Evolutionary conservation across 345 rosid species (phyloP), one percentile per base, ranked within the genome.

Genomic region (Eutrema japonicum): DNA sequence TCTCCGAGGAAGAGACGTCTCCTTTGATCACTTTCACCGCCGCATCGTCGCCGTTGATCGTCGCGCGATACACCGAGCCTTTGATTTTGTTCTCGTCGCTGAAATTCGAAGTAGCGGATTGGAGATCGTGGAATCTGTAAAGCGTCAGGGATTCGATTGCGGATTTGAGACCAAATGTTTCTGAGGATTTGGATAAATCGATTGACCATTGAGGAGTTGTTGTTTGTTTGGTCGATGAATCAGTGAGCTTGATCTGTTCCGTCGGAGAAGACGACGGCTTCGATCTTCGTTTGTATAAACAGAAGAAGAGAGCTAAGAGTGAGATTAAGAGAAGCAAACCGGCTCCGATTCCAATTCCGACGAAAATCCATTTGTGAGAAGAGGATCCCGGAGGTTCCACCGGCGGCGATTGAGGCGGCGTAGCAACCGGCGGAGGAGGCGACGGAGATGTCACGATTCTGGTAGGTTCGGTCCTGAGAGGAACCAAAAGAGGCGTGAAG

Each of bases 11-110:
- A 4, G 97, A 89, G 3, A 85, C 91, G 58, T 91, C 89, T 29
- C 92, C 94, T 74, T 86, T 91, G 85, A 94, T 74, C 14, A 91
- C 87, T 84, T 89, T 94, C 41, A 94, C 77, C 0, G 97, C 96
- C 7, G 96, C 95, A 58, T 70, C 79, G 48, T 91, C 96, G 2
- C 92, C 94, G 54, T 82, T 86, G 80, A 91, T 85, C 36, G 81
- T 53, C 6, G 91, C 96, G 47, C 61, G 83, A 64, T 85, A 91
- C 36, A 91, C 96, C 0, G 89, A 84, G 26, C 94, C 94, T 65
- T 83, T 75, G 72, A 93, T 88, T 61, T 72, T 80, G 70, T 82
- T 88, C 2, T 68, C 79, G 46, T 91, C 81, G 65, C 91, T 75
- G 81, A 89, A 89, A 68, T 78, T 66, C 1, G 66, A 82, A 0